phyloP scores from a whole-genome alignment of 106 monocot species.

The Posidonia australis region DNA sequence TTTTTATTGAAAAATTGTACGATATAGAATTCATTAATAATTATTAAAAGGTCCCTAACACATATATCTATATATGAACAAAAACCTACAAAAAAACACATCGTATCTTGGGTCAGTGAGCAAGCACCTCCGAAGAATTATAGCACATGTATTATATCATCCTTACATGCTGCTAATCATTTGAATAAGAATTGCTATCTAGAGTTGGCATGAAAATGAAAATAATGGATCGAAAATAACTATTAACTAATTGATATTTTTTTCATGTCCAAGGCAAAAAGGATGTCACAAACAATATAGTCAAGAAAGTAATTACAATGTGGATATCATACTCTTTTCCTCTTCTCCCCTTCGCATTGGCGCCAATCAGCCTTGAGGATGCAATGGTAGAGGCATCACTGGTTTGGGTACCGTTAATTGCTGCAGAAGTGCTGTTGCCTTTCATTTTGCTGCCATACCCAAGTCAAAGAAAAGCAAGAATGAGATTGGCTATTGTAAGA shows the following conservation, averaged over 20 bases:
- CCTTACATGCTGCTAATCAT: too few species aligned
- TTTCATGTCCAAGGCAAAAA: constrained; percentile 1
- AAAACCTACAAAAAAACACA: too few species aligned
- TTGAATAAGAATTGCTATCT: too few species aligned
- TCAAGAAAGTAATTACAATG: background rate
- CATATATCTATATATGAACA: too few species aligned
- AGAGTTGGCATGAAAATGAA: background rate
- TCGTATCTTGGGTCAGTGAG: too few species aligned
- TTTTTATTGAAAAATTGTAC: too few species aligned
- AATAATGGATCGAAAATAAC: background rate
- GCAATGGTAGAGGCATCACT: background rate
- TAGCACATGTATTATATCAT: too few species aligned
- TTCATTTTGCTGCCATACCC: background rate
- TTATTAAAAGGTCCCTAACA: too few species aligned
- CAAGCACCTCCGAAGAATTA: too few species aligned
- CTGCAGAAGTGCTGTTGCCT: background rate
- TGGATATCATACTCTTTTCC: background rate
- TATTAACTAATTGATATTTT: background rate
- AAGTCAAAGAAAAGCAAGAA: background rate
- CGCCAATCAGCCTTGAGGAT: background rate
- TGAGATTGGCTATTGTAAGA: too few species aligned
- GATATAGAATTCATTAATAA: too few species aligned
- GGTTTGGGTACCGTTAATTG: background rate
- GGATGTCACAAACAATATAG: background rate
- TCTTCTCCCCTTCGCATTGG: background rate